These are phyloP conservation scores for Ceratobasidium sp. DNA, from an alignment of 1,284 basidiomycete species.

Conservation along the genomic window DNA sequence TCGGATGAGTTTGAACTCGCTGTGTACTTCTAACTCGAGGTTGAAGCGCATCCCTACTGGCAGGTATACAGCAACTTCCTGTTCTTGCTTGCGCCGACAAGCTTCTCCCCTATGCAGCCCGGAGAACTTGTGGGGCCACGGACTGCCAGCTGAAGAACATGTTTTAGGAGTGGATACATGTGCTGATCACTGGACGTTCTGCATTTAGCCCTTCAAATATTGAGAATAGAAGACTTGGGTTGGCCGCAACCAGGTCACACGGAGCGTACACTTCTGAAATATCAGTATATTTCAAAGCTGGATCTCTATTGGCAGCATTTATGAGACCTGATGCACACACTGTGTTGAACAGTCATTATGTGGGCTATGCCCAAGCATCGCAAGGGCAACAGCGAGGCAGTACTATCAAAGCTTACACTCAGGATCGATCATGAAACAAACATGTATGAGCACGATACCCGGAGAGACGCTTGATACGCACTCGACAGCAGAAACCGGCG, in stretches of 20 bases:
- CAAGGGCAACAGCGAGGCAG: not conserved
- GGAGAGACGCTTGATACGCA: not conserved
- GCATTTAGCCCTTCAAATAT: not conserved
- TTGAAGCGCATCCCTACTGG: not conserved
- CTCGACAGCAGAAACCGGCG: not conserved
- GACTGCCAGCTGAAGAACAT: not conserved
- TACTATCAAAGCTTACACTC: not conserved
- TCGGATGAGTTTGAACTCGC: not conserved
- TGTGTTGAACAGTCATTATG: not conserved
- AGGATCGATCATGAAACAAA: not conserved
- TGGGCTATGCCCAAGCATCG: not conserved
- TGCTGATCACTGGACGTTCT: not conserved
- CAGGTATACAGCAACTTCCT: not conserved
- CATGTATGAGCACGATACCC: no score
- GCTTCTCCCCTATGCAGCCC: not conserved
- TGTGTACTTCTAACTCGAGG: not conserved
- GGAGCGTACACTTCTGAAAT: not conserved
- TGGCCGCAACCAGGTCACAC: not conserved
- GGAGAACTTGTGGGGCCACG: not conserved
- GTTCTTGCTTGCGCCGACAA: not conserved
- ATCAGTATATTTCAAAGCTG: not conserved
- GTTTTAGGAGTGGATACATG: constrained; percentile 1
- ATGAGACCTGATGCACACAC: not conserved
- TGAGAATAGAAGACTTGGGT: not conserved
- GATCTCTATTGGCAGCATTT: not conserved